phyloP scores from a whole-genome alignment of 805 yeast genomes.

The Pichia eremophila region DNA sequence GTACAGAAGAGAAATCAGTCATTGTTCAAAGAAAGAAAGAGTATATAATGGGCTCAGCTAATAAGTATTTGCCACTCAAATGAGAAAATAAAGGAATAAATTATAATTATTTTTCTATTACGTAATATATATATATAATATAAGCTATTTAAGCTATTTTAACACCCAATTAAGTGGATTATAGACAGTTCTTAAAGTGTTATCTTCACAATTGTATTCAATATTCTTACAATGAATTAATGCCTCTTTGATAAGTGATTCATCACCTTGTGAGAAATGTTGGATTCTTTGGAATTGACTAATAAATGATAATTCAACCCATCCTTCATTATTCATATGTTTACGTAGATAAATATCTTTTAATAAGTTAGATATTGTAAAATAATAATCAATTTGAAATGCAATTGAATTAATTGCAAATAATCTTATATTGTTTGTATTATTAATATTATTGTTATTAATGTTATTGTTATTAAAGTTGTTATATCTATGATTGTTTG shows the following conservation, averaged over 20 bases:
- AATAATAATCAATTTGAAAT: conserved; percentile 80
- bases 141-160: too few relatives aligned
- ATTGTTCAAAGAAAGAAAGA: background rate
- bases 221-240: conserved; percentile 41
- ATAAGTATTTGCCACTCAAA: too few relatives aligned
- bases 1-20: conserved; percentile 15
- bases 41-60: background rate
- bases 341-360: conserved; percentile 77
- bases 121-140: too few relatives aligned
- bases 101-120: too few relatives aligned
- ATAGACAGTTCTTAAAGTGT: conserved; percentile 49
- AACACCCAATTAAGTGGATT: conserved; percentile 65
- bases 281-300: conserved; percentile 71
- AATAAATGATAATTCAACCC: conserved; percentile 53
- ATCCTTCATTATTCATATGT: conserved; percentile 72
- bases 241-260: conserved; percentile 44
- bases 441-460: conserved; percentile 1
- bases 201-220: conserved; percentile 17
- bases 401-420: conserved; percentile 19
- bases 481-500: too few relatives aligned
- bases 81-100: too few relatives aligned
- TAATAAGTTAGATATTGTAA: conserved; percentile 76
- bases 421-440: conserved; percentile 1
- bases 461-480: conserved; percentile 6
- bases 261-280: conserved; percentile 50